Percentiles rank a stretch among this genome's conserved stretches.
These are phyloP conservation scores for Cyclaneusma minus DNA, from an alignment of 2,329 filamentous ascomycete genomes.

Conservation along the genomic window DNA sequence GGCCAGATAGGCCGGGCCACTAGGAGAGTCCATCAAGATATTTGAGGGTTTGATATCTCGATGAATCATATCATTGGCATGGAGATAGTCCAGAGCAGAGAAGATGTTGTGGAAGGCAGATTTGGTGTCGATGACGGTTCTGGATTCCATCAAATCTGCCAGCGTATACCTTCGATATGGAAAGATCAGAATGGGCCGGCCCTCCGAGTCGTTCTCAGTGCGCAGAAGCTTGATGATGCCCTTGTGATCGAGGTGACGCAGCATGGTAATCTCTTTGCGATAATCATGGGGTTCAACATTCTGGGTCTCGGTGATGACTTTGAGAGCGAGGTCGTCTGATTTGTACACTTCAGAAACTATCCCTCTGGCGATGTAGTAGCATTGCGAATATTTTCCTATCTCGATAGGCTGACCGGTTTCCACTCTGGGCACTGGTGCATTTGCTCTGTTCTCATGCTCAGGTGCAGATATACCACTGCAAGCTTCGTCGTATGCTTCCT, in stretches of 20 bases:
- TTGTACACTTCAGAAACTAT: slow-evolving; percentile 76
- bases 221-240: slow-evolving; percentile 55
- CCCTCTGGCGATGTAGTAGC: slow-evolving; percentile 44
- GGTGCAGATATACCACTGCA: slow-evolving; percentile 22
- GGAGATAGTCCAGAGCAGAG: slow-evolving; percentile 53
- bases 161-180: slow-evolving; percentile 70
- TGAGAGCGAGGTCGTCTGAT: slow-evolving; percentile 53
- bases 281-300: slow-evolving; percentile 73
- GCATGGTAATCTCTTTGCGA: slow-evolving; percentile 60
- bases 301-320: slow-evolving; percentile 64
- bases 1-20: slow-evolving; percentile 62
- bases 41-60: slow-evolving; percentile 91
- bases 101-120: slow-evolving; percentile 52
- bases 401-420: no score
- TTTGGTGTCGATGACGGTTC: slow-evolving; percentile 15
- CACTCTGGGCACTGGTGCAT: no score
- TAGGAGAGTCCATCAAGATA: slow-evolving; percentile 51
- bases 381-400: slow-evolving; percentile 34
- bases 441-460: no score
- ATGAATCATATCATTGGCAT: slow-evolving; percentile 67
- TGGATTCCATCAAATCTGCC: slow-evolving; percentile 43
- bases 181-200: slow-evolving; percentile 65
- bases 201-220: slow-evolving; percentile 55
- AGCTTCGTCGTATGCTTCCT: slow-evolving; percentile 44
- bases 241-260: slow-evolving; percentile 39